Conservation (phyloP, 2,329 filamentous ascomycete species). For the Nemania sp. region DNA sequence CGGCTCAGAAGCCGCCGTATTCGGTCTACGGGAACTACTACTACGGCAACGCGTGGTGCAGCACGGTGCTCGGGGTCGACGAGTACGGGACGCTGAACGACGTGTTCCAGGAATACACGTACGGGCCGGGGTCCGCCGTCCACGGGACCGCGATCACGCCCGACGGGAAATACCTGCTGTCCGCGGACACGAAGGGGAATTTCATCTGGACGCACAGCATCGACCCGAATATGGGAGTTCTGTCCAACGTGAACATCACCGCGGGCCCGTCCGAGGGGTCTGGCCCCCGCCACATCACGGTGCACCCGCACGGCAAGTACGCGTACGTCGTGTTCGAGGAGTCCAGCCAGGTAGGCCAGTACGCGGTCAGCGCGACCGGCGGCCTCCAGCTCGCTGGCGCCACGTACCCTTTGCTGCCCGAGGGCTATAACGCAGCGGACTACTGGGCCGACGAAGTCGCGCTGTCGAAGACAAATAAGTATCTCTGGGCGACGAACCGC, state of each 20-base stretch:
- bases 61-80: slow-evolving; percentile 46
- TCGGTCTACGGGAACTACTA: slow-evolving; percentile 38
- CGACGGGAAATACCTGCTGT: slow-evolving; percentile 49
- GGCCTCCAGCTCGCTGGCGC: slow-evolving; percentile 15
- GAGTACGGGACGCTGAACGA: slow-evolving; percentile 44
- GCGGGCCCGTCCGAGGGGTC: slow-evolving; percentile 25
- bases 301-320: slow-evolving; percentile 33
- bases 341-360: slow-evolving; percentile 32
- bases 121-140: slow-evolving; percentile 47
- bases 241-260: slow-evolving; percentile 19
- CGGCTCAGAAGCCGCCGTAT: slow-evolving; percentile 30
- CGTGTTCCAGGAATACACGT: slow-evolving; percentile 51
- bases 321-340: slow-evolving; percentile 36
- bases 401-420: slow-evolving; percentile 31
- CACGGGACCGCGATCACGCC: slow-evolving; percentile 53
- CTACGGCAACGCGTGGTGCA: slow-evolving; percentile 33
- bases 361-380: slow-evolving; percentile 22
- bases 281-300: slow-evolving; percentile 35
- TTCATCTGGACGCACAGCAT: slow-evolving; percentile 43
- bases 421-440: slow-evolving; percentile 25
- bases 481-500: slow-evolving; percentile 40
- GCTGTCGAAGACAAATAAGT: slow-evolving; percentile 33
- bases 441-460: slow-evolving; percentile 42
- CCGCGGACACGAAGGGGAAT: slow-evolving; percentile 51
- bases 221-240: slow-evolving; percentile 24